phyloP scores from a whole-genome alignment of 306 rosid genomes.

The Vigna mungo region DNA sequence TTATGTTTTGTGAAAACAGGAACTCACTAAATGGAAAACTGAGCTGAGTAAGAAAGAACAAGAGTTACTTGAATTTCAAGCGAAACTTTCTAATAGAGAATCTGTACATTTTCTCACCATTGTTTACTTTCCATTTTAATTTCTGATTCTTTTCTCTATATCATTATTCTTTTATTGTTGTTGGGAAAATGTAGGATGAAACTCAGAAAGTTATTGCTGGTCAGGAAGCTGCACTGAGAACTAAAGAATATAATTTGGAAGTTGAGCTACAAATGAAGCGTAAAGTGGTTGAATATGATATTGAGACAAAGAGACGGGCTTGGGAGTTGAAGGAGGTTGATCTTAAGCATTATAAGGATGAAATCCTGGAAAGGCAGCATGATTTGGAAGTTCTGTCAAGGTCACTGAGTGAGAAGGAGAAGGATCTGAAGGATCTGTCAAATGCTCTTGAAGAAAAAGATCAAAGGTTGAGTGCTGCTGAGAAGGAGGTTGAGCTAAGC shows the following conservation, averaged over 20 bases:
- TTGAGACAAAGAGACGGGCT: conserved; percentile 83
- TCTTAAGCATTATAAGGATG: conserved; percentile 77
- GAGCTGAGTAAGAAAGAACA: conserved; percentile 72
- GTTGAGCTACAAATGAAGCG: conserved; percentile 69
- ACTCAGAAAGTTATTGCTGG: conserved; percentile 64
- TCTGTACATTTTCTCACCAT: conserved; percentile 60
- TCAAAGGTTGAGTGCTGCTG: conserved; percentile 54
- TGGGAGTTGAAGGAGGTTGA: conserved; percentile 99
- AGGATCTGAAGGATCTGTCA: conserved; percentile 69
- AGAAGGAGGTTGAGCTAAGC: conserved; percentile 70
- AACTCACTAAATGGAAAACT: conserved; percentile 58
- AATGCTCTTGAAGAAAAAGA: conserved; percentile 68
- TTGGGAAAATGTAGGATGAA: conserved; percentile 65
- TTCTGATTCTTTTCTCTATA: conserved; percentile 7
- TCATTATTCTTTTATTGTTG: conserved; percentile 27
- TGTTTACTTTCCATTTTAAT: conserved; percentile 31
- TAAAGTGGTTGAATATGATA: conserved; percentile 77
- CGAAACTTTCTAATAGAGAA: conserved; percentile 70
- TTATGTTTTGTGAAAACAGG: conserved; percentile 55
- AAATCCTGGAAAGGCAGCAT: conserved; percentile 73
- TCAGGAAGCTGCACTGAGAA: conserved; percentile 68
- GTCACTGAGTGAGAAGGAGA: conserved; percentile 72
- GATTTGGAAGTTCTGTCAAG: conserved; percentile 74
- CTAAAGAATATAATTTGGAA: conserved; percentile 71
- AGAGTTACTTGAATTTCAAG: conserved; percentile 71